These are phyloP conservation scores for Diutina neorugosa DNA, from an alignment of 1,139 yeast genomes.

Conservation along the genomic window DNA sequence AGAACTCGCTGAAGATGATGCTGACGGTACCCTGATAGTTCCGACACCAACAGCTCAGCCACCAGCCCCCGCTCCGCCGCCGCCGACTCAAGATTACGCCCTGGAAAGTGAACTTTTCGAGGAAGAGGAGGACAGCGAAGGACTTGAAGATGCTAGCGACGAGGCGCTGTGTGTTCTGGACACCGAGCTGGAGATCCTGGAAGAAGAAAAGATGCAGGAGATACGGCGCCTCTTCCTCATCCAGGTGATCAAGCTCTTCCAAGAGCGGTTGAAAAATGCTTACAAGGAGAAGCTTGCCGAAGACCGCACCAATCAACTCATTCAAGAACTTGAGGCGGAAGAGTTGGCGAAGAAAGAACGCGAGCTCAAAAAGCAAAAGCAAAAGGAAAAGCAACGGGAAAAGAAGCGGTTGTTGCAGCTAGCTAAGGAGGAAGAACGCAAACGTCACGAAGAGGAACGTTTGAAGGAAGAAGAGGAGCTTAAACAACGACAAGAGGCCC, in stretches of 20 bases:
- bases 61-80: conserved; percentile 4
- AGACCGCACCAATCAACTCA: conserved; percentile 58
- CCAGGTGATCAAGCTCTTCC: conserved; percentile 40
- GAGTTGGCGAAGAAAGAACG: conserved; percentile 56
- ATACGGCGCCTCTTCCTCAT: conserved; percentile 66
- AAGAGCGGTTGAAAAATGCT: conserved; percentile 56
- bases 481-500: conserved; percentile 22
- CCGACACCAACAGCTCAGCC: background rate
- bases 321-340: conserved; percentile 74
- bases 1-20: conserved; percentile 6
- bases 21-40: background rate
- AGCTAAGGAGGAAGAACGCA: conserved; percentile 68
- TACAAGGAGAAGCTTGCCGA: conserved; percentile 65
- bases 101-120: conserved; percentile 5
- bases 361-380: conserved; percentile 59
- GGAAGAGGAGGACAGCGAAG: conserved; percentile 18
- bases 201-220: conserved; percentile 58
- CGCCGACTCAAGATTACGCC: conserved; percentile 5
- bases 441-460: conserved; percentile 44
- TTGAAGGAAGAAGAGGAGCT: conserved; percentile 24
- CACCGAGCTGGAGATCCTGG: conserved; percentile 29
- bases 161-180: conserved; percentile 15
- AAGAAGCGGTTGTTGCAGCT: conserved; percentile 58
- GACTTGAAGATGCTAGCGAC: conserved; percentile 20
- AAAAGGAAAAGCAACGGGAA: conserved; percentile 68